Conservation (phyloP, 441 rosid species). For the Sinapis alba region DNA sequence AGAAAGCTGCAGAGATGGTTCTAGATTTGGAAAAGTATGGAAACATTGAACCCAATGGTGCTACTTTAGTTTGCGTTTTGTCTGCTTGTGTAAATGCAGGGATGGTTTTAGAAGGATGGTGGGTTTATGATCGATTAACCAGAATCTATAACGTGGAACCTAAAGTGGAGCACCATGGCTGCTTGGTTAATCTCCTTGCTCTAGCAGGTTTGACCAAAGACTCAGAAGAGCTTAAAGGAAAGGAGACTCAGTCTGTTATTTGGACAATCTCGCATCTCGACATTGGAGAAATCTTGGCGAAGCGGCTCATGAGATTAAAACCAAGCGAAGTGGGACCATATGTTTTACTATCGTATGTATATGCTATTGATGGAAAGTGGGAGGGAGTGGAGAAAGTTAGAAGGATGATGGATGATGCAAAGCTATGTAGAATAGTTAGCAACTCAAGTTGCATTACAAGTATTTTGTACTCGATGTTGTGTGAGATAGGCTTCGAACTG, state of each 20-base stretch:
- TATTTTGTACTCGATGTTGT: slow-evolving; percentile 19
- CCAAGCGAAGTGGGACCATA: slow-evolving; percentile 56
- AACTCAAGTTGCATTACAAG: slow-evolving; percentile 34
- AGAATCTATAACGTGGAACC: slow-evolving; percentile 49
- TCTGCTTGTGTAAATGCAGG: slow-evolving; percentile 70
- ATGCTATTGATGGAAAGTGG: slow-evolving; percentile 69
- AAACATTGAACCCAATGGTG: slow-evolving; percentile 54
- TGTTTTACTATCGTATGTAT: slow-evolving; percentile 50
- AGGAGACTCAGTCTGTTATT: slow-evolving; percentile 49
- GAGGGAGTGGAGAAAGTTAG: slow-evolving; percentile 44
- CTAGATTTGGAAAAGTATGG: slow-evolving; percentile 58
- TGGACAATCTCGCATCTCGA: slow-evolving; percentile 40
- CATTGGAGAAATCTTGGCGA: slow-evolving; percentile 60
- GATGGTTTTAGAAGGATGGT: slow-evolving; percentile 66
- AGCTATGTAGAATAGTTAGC: slow-evolving; percentile 26
- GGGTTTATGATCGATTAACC: slow-evolving; percentile 60
- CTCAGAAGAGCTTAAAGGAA: slow-evolving; percentile 44
- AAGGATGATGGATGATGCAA: slow-evolving; percentile 47
- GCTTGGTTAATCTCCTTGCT: slow-evolving; percentile 60
- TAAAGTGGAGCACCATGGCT: slow-evolving; percentile 61
- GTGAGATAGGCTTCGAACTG: slow-evolving; percentile 3
- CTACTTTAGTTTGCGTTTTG: slow-evolving; percentile 64
- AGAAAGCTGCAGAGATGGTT: slow-evolving; percentile 55
- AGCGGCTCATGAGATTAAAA: slow-evolving; percentile 48
- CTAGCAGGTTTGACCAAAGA: slow-evolving; percentile 58